Evolutionary conservation across 306 rosid genomes (phyloP), one percentile per base, ranked within the genome.

Genomic region (Inga oerstediana): DNA sequence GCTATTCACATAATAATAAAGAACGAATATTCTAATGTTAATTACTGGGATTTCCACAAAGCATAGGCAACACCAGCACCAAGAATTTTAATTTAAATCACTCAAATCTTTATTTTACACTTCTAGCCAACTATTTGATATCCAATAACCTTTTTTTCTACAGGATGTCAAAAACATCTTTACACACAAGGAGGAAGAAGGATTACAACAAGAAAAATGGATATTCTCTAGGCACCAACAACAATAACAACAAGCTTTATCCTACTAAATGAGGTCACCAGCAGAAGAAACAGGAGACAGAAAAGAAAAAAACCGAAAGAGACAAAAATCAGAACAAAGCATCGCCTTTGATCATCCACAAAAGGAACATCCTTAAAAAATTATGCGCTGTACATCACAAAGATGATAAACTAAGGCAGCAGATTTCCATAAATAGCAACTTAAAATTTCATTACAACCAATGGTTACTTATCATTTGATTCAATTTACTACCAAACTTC

Each of bases 401-500:
- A 72, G 37, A 72, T 62, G 62, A 4, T 48, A 48, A 75, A 30
- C 12, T 9, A 27, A 34, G 48, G 35, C 49, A 35, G 35, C 37
- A 52, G 44, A 73, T 35, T 81, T 44, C 75, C 59, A 64, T 59
- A 27, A n/a, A 35, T 24, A 77, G 27, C 15, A 32, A 74, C 77
- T 48, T 51, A 49, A 7, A 27, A 72, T 52, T 48, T 20, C 75
- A 80, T 59, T 35, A 24, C 1, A 75, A 67, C 45, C 69, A 75
- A 84, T 56, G 45, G 8, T 45, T 43, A 17, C 48, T 80, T 34
- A 61, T 49, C 44, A 70, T 75, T 45, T 70, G 39, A 75, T 15
- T 80, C 19, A 10, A 22, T 64, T 49, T 71, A 79, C 32, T 10
- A 68, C 58, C 14, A 30, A 71, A 43, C 75, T 82, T 67, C 66